Percentiles rank a stretch among this genome's conserved stretches.
phyloP scores from a whole-genome alignment of 768 basidiomycete genomes.

The Suillus lakei region DNA sequence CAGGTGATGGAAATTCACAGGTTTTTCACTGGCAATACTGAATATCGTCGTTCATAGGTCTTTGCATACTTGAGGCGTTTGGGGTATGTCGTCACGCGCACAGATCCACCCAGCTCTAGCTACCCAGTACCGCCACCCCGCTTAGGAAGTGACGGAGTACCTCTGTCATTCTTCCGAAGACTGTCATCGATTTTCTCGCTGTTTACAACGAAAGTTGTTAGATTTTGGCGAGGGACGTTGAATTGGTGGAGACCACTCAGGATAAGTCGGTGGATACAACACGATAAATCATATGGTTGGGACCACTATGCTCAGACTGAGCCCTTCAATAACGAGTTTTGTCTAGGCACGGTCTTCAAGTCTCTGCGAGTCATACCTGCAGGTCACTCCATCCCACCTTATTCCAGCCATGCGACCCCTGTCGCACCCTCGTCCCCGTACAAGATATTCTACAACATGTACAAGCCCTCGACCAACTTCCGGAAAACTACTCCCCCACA shows the following conservation, averaged over 20 bases:
- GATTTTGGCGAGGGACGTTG: conserved; percentile 29
- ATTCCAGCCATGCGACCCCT: conserved; percentile 8
- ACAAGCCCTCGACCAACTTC: conserved; percentile 89
- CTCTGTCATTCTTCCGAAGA: neutral
- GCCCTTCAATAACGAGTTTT: conserved; percentile 10
- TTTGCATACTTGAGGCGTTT: conserved; percentile 91
- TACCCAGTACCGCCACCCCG: conserved; percentile 55
- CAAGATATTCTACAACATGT: conserved; percentile 85
- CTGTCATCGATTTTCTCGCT: conserved; percentile 19
- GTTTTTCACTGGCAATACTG: neutral
- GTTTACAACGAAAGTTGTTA: conserved; percentile 13
- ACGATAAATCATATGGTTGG: conserved; percentile 59
- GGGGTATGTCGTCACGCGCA: conserved; percentile 88
- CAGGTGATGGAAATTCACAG: conserved; percentile 59
- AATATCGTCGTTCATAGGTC: conserved; percentile 54
- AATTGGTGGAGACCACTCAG: conserved; percentile 74
- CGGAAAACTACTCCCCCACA: conserved; percentile 75
- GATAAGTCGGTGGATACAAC: conserved; percentile 51
- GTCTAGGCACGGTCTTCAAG: conserved; percentile 66
- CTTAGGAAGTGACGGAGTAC: conserved; percentile 15
- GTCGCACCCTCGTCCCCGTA: conserved; percentile 57
- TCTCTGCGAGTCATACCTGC: conserved; percentile 75
- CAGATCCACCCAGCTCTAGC: conserved; percentile 57
- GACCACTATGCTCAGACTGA: conserved; percentile 4
- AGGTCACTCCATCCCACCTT: conserved; percentile 54